Conservation (phyloP, 768 basidiomycete genomes). For the Phlegmacium glaucopus region DNA sequence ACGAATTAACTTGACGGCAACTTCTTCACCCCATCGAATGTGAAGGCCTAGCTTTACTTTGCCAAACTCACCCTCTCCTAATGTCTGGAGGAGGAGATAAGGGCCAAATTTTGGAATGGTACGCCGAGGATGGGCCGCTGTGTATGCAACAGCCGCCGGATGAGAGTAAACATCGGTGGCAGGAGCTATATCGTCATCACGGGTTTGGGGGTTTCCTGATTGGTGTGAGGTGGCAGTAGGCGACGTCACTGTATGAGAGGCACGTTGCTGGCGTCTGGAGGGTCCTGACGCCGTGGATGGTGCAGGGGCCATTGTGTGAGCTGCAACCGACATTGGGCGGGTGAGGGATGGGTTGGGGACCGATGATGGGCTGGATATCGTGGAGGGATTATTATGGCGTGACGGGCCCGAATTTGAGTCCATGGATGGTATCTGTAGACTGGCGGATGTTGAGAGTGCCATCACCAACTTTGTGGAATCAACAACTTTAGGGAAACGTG, state of each 20-base stretch:
- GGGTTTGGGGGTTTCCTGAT: conserved; percentile 21
- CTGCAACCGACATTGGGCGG: conserved; percentile 19
- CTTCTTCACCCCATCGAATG: conserved; percentile 91
- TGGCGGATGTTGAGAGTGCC: conserved; percentile 15
- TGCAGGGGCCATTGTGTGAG: conserved; percentile 10
- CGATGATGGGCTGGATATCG: conserved; percentile 13
- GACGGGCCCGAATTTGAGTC: conserved; percentile 15
- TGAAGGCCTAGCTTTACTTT: conserved; percentile 99
- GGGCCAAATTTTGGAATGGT: conserved; percentile 93
- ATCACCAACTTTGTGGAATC: conserved; percentile 16
- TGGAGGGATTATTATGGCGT: conserved; percentile 13
- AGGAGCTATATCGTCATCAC: conserved; percentile 42
- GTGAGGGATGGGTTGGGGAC: conserved; percentile 6
- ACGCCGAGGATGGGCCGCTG: conserved; percentile 78
- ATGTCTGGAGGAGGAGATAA: conserved; percentile 90
- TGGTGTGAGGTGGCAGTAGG: conserved; percentile 27
- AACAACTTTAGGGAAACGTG: conserved; percentile 4
- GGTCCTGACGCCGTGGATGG: conserved; percentile 7
- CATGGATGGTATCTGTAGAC: conserved; percentile 22
- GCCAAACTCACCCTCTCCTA: conserved; percentile 98
- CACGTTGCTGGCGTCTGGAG: conserved; percentile 49
- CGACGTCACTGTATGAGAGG: conserved; percentile 69
- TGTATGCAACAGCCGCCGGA: conserved; percentile 82
- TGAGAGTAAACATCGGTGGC: conserved; percentile 80
- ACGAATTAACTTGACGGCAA: conserved; percentile 97